Evolutionary conservation across 176 grass and related monocot species (phyloP), one percentile per base, ranked within the genome.

Genomic region (Poa pratensis): DNA sequence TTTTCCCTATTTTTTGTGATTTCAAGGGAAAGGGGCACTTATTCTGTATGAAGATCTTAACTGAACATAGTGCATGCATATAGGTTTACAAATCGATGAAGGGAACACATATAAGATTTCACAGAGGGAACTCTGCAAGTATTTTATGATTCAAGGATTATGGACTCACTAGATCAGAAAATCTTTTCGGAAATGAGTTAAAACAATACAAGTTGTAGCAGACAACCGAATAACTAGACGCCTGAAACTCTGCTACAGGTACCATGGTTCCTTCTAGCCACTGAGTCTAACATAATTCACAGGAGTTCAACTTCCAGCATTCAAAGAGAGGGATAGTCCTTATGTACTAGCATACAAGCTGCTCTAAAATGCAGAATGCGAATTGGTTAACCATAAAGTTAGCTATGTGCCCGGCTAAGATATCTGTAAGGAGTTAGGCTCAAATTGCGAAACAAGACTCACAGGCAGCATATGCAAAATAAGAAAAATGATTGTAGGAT

Each of bases 401-500:
- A 87, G 22, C 60, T 34, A 61, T 55, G 39, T 50, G 20, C 37
- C 14, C 59, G 18, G 20, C 27, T 82, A 76, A 5, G 7, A 27
- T 82, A 68, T 76, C 19, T 75, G 69, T 34, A 3, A 51, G 43
- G 54, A 43, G 34, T 48, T 76, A 34, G 18, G 78, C 11, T 80
- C 7, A 51, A 0, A 20, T 68, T 80, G 26, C 14, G 6, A 74
- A 75, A 75, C 14, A 66, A 73, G 13, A 73, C 43, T 16, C 24
- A 30, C 14, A 37, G 35, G 35, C 35, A 74, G 14, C 26, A 74
- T 30, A 74, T 32, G 26, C 26, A 52, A 75, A 24, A 52, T 4
- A 81, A 69, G 28, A 50, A 51, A 51, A 86, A 80, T 55, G 35
- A 30, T 37, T 74, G 19, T 17, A n/a, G 22, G 24, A 68, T 82